Evolutionary conservation across 2,329 filamentous ascomycete genomes (phyloP).

Genomic region (Calonectria pseudoreteaudii): DNA sequence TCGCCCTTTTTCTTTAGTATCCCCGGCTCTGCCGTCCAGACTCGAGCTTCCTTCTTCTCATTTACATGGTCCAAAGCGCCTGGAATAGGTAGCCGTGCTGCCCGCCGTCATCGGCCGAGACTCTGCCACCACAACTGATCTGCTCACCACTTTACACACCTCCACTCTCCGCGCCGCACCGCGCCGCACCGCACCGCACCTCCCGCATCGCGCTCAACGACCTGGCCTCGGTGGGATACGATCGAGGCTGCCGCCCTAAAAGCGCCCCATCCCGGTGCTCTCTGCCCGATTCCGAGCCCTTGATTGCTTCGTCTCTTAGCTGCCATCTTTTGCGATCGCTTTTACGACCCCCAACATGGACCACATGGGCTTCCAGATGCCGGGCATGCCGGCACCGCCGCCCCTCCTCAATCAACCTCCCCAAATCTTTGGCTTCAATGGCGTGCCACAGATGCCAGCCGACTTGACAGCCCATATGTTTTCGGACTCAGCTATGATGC

Average conservation of each 20-base stretch:
- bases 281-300: background rate
- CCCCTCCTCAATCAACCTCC: slow-evolving; percentile 75
- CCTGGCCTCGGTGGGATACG: background rate
- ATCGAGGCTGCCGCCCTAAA: background rate
- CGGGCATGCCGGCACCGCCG: slow-evolving; percentile 67
- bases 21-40: background rate
- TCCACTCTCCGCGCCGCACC: slow-evolving; percentile 7
- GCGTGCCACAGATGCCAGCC: slow-evolving; percentile 65
- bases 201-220: slow-evolving; percentile 8
- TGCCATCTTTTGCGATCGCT: background rate
- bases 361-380: slow-evolving; percentile 70
- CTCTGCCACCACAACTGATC: background rate
- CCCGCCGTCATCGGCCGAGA: background rate
- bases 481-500: slow-evolving; percentile 64
- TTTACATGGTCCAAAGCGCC: background rate
- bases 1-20: background rate
- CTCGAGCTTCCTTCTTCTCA: background rate
- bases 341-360: slow-evolving; percentile 47
- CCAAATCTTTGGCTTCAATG: slow-evolving; percentile 78
- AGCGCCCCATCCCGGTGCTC: background rate
- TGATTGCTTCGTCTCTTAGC: slow-evolving; percentile 5
- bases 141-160: background rate
- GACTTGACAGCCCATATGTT: slow-evolving; percentile 72
- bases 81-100: slow-evolving; percentile 4
- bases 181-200: slow-evolving; percentile 8